Evolutionary conservation across 495 filamentous ascomycete genomes (phyloP).

Genomic region (Amorphotheca resinae): DNA sequence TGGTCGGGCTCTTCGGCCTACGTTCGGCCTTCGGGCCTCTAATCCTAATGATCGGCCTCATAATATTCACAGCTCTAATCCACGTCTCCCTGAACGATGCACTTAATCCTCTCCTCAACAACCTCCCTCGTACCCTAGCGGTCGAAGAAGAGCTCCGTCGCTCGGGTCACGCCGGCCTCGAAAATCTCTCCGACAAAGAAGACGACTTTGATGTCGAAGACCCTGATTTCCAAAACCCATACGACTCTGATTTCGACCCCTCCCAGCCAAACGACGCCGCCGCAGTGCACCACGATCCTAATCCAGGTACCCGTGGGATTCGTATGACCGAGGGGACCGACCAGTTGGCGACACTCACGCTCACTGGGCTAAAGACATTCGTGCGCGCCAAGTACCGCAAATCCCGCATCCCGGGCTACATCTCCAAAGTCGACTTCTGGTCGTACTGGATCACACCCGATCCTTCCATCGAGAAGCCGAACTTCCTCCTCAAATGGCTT

Average conservation of each 20-base stretch:
- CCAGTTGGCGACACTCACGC: conserved; percentile 21
- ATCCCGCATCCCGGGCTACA: conserved; percentile 24
- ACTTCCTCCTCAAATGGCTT: conserved; percentile 52
- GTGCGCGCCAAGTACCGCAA: conserved; percentile 17
- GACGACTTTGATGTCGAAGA: conserved; percentile 37
- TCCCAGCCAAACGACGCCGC: conserved; percentile 22
- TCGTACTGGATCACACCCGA: conserved; percentile 14
- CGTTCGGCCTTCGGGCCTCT: conserved; percentile 61
- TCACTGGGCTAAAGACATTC: conserved; percentile 7
- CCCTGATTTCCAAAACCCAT: conserved; percentile 11
- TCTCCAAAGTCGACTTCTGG: conserved; percentile 27
- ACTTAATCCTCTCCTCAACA: conserved; percentile 65
- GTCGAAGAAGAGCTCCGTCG: conserved; percentile 35
- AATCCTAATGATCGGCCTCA: conserved; percentile 68
- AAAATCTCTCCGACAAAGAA: conserved; percentile 22
- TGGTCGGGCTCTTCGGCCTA: conserved; percentile 82
- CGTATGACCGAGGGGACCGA: conserved; percentile 18
- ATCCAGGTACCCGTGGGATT: conserved; percentile 19
- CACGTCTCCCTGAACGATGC: conserved; percentile 69
- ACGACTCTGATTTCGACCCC: conserved; percentile 23
- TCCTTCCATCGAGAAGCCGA: conserved; percentile 26
- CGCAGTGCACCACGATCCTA: conserved; percentile 25
- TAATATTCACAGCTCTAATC: conserved; percentile 69
- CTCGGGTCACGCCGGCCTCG: conserved; percentile 28
- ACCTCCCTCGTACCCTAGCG: conserved; percentile 52